Conservation (phyloP, 1,139 yeast species). For the Nakaseomyces uthaithaninus region DNA sequence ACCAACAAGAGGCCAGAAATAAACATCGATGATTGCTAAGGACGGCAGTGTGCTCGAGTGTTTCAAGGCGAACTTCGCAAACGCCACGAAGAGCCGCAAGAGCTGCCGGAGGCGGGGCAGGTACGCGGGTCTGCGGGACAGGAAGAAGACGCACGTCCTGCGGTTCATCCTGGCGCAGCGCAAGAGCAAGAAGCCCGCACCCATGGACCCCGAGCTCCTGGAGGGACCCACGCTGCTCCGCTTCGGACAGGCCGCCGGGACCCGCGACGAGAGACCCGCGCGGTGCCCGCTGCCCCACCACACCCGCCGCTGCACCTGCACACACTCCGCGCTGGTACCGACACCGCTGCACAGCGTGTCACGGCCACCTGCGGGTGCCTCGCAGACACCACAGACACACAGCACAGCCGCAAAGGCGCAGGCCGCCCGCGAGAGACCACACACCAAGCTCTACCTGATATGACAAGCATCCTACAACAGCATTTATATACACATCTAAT, state of each 20-base stretch:
- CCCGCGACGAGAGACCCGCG: slow-evolving; percentile 16
- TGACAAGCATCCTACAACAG: too few relatives aligned
- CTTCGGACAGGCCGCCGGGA: slow-evolving; percentile 19
- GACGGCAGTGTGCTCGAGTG: slow-evolving; percentile 4
- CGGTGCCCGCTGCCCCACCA: slow-evolving; percentile 17
- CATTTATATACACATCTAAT: too few relatives aligned
- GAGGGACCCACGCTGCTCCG: slow-evolving; percentile 13
- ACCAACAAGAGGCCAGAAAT: background rate
- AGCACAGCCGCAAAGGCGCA: too few relatives aligned
- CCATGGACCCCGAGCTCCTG: slow-evolving; percentile 1
- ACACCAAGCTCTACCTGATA: too few relatives aligned
- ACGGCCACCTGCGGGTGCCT: background rate
- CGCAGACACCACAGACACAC: background rate
- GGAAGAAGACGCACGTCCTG: slow-evolving; percentile 4
- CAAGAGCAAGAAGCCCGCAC: slow-evolving; percentile 6
- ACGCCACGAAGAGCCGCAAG: background rate
- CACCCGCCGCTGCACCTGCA: slow-evolving; percentile 14
- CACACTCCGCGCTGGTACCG: background rate
- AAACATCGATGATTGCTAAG: background rate
- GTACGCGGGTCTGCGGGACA: background rate
- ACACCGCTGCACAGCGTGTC: background rate
- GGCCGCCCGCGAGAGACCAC: too few relatives aligned
- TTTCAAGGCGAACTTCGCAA: slow-evolving; percentile 2
- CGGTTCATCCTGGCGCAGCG: slow-evolving; percentile 1
- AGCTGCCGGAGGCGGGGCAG: too few relatives aligned